phyloP scores from a whole-genome alignment of 1,139 yeast species.

The Kluyveromyces sp. region DNA sequence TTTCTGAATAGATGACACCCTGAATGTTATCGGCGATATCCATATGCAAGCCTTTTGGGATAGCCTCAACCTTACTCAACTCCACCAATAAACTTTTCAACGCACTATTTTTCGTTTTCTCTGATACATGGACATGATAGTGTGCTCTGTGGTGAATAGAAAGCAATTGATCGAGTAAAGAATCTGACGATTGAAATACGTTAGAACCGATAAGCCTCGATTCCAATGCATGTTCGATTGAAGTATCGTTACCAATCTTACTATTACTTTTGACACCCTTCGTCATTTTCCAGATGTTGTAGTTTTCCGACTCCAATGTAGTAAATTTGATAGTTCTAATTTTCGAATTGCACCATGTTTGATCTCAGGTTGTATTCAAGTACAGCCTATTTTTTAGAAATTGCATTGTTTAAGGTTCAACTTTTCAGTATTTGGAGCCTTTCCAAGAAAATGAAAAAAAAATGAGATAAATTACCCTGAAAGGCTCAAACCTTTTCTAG shows the following conservation, averaged over 20 bases:
- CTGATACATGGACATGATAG: constrained; percentile 16
- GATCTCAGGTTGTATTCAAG: too few species aligned
- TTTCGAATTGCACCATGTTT: too few species aligned
- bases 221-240: constrained; percentile 16
- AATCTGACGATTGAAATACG: constrained; percentile 17
- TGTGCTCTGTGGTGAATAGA: constrained; percentile 24
- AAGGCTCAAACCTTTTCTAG: too few species aligned
- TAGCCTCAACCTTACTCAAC: constrained; percentile 12
- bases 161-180: constrained; percentile 18
- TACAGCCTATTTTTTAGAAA: too few species aligned
- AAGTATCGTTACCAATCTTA: constrained; percentile 1
- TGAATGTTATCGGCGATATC: constrained; percentile 18
- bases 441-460: too few species aligned
- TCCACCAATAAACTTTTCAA: constrained; percentile 20
- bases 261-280: background rate
- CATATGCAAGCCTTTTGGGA: constrained; percentile 9
- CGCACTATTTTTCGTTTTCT: constrained; percentile 12
- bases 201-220: constrained; percentile 23
- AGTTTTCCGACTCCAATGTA: background rate
- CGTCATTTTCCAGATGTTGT: background rate
- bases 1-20: constrained; percentile 16
- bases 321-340: too few species aligned
- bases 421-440: too few species aligned
- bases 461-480: too few species aligned
- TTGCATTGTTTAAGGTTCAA: too few species aligned